phyloP scores from a whole-genome alignment of 1,284 basidiomycete genomes.

The Pholiota adiposa region DNA sequence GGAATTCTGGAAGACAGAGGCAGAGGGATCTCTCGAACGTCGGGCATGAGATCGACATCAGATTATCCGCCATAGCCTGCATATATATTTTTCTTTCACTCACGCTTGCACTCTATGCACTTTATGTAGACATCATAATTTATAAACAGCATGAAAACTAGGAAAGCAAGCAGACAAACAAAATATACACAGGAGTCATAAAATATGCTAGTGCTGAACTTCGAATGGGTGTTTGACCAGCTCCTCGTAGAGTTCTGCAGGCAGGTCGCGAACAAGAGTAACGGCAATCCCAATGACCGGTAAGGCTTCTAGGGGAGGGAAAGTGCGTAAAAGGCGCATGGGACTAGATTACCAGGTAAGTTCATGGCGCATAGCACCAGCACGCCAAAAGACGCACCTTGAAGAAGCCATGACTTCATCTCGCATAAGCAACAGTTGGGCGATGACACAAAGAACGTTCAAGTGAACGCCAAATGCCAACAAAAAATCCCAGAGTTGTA shows the following conservation, averaged over 20 bases:
- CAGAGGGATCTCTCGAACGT: constrained; percentile 22
- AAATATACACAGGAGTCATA: background rate
- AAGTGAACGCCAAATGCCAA: constrained; percentile 95
- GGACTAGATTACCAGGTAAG: constrained; percentile 59
- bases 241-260: constrained; percentile 87
- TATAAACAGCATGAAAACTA: constrained; percentile 17
- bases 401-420: constrained; percentile 85
- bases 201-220: constrained; percentile 35
- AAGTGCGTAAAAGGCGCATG: constrained; percentile 94
- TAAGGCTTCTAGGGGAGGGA: constrained; percentile 88
- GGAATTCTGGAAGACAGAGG: constrained; percentile 22
- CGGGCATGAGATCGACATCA: constrained; percentile 25
- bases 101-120: background rate
- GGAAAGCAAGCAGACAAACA: constrained; percentile 16
- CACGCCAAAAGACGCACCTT: constrained; percentile 56
- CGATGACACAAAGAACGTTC: constrained; percentile 95
- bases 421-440: constrained; percentile 89
- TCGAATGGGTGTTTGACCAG: constrained; percentile 90
- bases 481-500: constrained; percentile 96
- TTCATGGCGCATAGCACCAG: background rate
- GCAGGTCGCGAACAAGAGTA: constrained; percentile 90
- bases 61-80: constrained; percentile 11
- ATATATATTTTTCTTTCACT: constrained; percentile 5
- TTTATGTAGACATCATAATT: constrained; percentile 13
- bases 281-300: constrained; percentile 92